Evolutionary conservation across 2,329 filamentous ascomycete genomes (phyloP).

Genomic region (Zarea fungicola): DNA sequence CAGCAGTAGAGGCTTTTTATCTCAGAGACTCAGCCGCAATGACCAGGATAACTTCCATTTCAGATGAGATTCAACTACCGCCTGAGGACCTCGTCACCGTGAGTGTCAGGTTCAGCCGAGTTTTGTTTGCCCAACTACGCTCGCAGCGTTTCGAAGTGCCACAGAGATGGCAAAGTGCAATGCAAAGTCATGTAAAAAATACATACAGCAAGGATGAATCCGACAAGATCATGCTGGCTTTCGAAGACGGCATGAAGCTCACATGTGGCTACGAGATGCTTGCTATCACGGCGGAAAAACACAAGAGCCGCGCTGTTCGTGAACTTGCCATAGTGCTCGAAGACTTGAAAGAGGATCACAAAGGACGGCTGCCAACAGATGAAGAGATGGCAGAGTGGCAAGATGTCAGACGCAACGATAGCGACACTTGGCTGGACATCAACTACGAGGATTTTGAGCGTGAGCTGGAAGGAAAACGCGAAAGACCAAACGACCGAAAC

Average conservation of each 20-base stretch:
- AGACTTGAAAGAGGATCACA: conserved; percentile 68
- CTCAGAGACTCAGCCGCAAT: conserved; percentile 76
- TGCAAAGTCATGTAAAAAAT: conserved; percentile 11
- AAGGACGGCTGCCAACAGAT: conserved; percentile 60
- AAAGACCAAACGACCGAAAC: conserved; percentile 31
- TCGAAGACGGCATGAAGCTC: conserved; percentile 82
- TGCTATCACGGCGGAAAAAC: conserved; percentile 59
- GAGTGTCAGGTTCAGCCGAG: conserved; percentile 77
- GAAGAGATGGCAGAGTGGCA: conserved; percentile 69
- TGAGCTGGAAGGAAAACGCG: conserved; percentile 56
- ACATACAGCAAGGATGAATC: conserved; percentile 2
- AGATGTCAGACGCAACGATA: conserved; percentile 58
- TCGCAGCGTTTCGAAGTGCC: conserved; percentile 76
- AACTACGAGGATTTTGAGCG: conserved; percentile 83
- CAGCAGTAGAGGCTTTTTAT: conserved; percentile 88
- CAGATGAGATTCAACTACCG: conserved; percentile 57
- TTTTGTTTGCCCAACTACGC: conserved; percentile 84
- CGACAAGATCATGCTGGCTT: conserved; percentile 23
- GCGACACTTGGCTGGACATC: conserved; percentile 89
- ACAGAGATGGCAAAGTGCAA: conserved; percentile 39
- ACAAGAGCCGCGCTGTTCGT: conserved; percentile 62
- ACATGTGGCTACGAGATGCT: conserved; percentile 90
- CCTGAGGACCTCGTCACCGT: conserved; percentile 75
- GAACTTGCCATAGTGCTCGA: conserved; percentile 73
- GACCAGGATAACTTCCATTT: conserved; percentile 57